These are phyloP conservation scores for Coniella lustricola DNA, from an alignment of 2,329 filamentous ascomycete genomes.

Conservation along the genomic window DNA sequence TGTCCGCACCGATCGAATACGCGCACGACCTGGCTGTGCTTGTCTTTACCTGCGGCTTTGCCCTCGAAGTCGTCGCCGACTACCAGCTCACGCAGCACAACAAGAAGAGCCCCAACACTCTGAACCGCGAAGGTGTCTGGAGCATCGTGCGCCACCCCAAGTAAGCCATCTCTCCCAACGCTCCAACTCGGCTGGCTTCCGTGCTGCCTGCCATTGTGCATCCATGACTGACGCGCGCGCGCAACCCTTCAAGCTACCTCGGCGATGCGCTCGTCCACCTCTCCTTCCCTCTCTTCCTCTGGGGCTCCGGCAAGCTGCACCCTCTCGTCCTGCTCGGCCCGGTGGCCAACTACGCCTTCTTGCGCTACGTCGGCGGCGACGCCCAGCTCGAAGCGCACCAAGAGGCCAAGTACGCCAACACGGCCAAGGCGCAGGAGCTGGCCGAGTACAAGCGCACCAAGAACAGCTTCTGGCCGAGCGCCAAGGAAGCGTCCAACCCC, in stretches of 20 bases:
- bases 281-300: slow-evolving; percentile 52
- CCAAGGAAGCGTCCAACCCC: slow-evolving; percentile 42
- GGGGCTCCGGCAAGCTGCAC: slow-evolving; percentile 46
- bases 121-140: slow-evolving; percentile 53
- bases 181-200: no score
- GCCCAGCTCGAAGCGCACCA: slow-evolving; percentile 49
- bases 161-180: slow-evolving; percentile 29
- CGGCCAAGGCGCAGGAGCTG: slow-evolving; percentile 45
- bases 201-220: no score
- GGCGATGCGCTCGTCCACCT: slow-evolving; percentile 52
- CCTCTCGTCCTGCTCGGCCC: slow-evolving; percentile 49
- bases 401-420: slow-evolving; percentile 43
- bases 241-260: slow-evolving; percentile 41
- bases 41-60: slow-evolving; percentile 49
- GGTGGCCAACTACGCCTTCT: slow-evolving; percentile 50
- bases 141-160: slow-evolving; percentile 56
- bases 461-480: slow-evolving; percentile 53
- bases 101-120: slow-evolving; percentile 29
- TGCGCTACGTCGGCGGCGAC: slow-evolving; percentile 50
- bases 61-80: slow-evolving; percentile 50
- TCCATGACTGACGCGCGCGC: not conserved
- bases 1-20: slow-evolving; percentile 11
- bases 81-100: slow-evolving; percentile 46
- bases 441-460: slow-evolving; percentile 44
- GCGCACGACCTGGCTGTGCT: slow-evolving; percentile 39